Evolutionary conservation across 257 asterid species (phyloP).

Genomic region (Paulownia fortunei): DNA sequence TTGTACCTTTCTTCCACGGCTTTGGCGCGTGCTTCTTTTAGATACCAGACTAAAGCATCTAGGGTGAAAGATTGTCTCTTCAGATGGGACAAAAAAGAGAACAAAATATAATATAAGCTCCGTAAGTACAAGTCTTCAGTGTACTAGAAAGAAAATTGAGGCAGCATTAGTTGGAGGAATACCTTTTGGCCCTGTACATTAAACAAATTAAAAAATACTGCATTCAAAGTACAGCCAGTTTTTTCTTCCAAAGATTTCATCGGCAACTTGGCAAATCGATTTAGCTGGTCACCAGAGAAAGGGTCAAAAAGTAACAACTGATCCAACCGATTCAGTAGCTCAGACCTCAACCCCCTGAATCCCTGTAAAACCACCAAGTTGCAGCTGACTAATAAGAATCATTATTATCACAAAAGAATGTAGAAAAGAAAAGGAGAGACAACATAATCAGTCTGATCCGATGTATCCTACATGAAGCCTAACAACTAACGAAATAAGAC

Average conservation of each 20-base stretch:
- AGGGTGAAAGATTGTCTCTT: background rate
- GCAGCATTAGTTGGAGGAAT: background rate
- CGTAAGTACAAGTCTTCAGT: background rate
- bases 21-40: slow-evolving; percentile 1
- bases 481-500: too few species aligned
- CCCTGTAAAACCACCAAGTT: slow-evolving; percentile 16
- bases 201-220: slow-evolving; percentile 11
- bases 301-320: slow-evolving; percentile 22
- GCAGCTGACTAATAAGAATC: background rate
- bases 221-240: slow-evolving; percentile 3
- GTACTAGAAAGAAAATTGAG: background rate
- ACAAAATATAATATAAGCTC: background rate
- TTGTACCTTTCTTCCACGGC: background rate
- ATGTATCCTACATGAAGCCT: too few species aligned
- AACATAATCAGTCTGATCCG: too few species aligned
- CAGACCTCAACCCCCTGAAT: slow-evolving; percentile 17
- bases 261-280: slow-evolving; percentile 11
- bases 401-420: background rate
- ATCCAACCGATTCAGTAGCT: slow-evolving; percentile 26
- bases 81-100: background rate
- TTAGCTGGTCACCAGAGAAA: slow-evolving; percentile 27
- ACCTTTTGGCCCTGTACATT: background rate
- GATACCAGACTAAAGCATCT: background rate
- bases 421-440: background rate
- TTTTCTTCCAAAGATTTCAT: slow-evolving; percentile 24